Evolutionary conservation across 2,329 filamentous ascomycete species (phyloP).

Genomic region (Plectosphaerella sp.): DNA sequence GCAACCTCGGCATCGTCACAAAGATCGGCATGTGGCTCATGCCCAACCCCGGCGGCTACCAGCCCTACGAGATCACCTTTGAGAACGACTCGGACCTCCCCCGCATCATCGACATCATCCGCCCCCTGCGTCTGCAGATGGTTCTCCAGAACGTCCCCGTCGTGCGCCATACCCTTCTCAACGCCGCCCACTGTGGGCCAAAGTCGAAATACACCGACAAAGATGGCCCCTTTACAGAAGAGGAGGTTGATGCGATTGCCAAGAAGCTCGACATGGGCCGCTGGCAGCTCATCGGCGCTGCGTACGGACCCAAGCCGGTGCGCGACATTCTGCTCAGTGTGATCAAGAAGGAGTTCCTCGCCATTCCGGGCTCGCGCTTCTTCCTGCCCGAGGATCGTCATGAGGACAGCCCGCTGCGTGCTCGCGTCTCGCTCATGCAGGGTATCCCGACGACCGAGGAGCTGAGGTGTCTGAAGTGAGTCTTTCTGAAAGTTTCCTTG

Average conservation of each 20-base stretch:
- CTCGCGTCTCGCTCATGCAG: constrained; percentile 20
- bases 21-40: constrained; percentile 50
- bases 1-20: constrained; percentile 45
- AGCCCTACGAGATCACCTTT: constrained; percentile 17
- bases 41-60: constrained; percentile 45
- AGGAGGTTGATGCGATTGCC: constrained; percentile 33
- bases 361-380: constrained; percentile 26
- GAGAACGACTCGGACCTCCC: constrained; percentile 17
- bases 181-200: constrained; percentile 30
- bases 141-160: constrained; percentile 44
- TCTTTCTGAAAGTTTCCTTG: neutral
- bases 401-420: constrained; percentile 19
- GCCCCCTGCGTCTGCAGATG: constrained; percentile 30
- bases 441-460: constrained; percentile 34
- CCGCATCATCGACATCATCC: constrained; percentile 26
- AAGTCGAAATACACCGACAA: constrained; percentile 22
- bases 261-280: constrained; percentile 34
- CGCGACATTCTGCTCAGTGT: constrained; percentile 24
- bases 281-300: constrained; percentile 43
- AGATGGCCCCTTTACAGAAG: constrained; percentile 27
- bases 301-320: constrained; percentile 26
- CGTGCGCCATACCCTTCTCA: constrained; percentile 36
- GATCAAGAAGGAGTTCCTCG: constrained; percentile 27
- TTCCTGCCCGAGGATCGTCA: constrained; percentile 27
- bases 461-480: constrained; percentile 24